Evolutionary conservation across 345 rosid species (phyloP), one percentile per base, ranked within the genome.

Genomic region (Streptanthus diversifolius): DNA sequence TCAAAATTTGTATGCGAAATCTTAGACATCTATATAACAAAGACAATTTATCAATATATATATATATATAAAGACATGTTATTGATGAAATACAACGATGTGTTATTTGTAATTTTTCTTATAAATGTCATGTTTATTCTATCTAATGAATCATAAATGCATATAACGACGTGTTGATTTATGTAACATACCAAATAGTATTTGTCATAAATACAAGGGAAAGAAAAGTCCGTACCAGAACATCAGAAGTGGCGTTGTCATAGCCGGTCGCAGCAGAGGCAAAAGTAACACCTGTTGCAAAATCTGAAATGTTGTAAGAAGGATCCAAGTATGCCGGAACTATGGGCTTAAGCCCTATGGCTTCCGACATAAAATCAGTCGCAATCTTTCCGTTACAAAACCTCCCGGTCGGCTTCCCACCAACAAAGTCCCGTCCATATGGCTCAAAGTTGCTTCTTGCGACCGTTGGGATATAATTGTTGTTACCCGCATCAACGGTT

Each of bases 221-320:
- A 25, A 61, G 21, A 37, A 39, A 64, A 55, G 39, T n/a, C 27
- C 53, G 8, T 81, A 86, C 90, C 29, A 86, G 67, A 12, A 86
- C 85, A 76, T 75, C 52, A 37, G 90, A 84, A 79, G 90, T 86
- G 48, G 79, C 82, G 47, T 82, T 86, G 37, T 84, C 90, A 52
- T 82, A 86, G 27, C 90, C 90, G 1, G 86, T 81, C 12, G 72
- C 90, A 40, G 90, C 87, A 7, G 90, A 86, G 17, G 90, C 90
- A 62, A 86, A 86, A 8, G 81, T 69, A 13, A 84, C 90, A 7
- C 90, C 88, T 1, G 82, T 77, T 40, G 86, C 86, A 35, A 86
- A 84, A 77, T 84, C 88, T 2, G 85, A 70, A 3, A 86, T 82
- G 39, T 62, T 76, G 55, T 82, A 86, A 7, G 73, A 68, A 13